A percentile compares a stretch with the other conserved stretches of the same genome.
These are phyloP conservation scores for Aegle marmelos DNA, from an alignment of 345 rosid species.

Conservation along the genomic window DNA sequence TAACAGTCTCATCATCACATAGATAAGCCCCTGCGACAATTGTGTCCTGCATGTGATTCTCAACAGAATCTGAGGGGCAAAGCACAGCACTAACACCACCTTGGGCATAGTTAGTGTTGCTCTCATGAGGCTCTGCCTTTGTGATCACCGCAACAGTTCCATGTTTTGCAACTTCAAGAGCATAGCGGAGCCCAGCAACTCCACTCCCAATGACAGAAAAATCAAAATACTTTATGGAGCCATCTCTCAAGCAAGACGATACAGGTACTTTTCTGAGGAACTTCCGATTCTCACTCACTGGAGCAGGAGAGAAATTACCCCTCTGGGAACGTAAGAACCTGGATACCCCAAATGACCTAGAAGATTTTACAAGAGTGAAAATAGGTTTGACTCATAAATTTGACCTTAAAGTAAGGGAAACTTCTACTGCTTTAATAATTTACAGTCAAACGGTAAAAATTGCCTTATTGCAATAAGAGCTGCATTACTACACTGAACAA, in stretches of 20 bases:
- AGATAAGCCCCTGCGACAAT: conserved; percentile 94
- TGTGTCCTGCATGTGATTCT: conserved; percentile 96
- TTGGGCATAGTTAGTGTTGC: conserved; percentile 97
- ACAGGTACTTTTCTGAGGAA: conserved; percentile 25
- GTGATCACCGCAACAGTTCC: conserved; percentile 93
- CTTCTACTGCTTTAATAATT: neutral
- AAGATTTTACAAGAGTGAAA: conserved; percentile 10
- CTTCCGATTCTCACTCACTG: conserved; percentile 30
- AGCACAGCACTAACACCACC: conserved; percentile 98
- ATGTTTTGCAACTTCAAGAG: conserved; percentile 87
- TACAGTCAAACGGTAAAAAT: neutral
- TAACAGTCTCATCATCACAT: conserved; percentile 92
- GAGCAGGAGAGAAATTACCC: conserved; percentile 31
- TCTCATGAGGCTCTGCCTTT: conserved; percentile 95
- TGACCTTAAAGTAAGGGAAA: conserved; percentile 8
- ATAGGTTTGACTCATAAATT: conserved; percentile 10
- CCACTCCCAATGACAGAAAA: conserved; percentile 95
- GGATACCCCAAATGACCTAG: conserved; percentile 59
- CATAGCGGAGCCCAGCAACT: conserved; percentile 92
- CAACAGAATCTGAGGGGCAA: conserved; percentile 92
- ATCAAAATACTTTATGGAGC: conserved; percentile 74
- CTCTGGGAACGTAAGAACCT: conserved; percentile 39
- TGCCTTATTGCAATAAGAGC: conserved; percentile 5
- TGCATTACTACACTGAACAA: neutral
- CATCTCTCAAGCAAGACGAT: conserved; percentile 39